These are phyloP conservation scores for Adansonia gregorii DNA, from an alignment of 441 rosid species.

Conservation along the genomic window DNA sequence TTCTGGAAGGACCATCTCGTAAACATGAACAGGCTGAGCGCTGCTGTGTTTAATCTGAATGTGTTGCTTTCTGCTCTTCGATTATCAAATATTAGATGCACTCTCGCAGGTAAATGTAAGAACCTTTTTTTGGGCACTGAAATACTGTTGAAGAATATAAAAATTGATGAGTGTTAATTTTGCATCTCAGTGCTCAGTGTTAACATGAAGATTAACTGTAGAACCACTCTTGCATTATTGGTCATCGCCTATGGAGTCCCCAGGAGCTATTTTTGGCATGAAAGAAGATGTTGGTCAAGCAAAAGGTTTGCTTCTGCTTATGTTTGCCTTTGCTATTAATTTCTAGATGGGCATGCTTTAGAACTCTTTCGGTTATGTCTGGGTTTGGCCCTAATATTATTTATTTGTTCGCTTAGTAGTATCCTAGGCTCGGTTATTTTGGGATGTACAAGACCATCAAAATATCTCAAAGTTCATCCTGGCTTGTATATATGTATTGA, in stretches of 20 bases:
- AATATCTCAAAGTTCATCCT: not conserved
- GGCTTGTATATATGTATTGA: not conserved
- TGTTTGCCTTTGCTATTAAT: not conserved
- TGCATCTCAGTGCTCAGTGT: constrained; percentile 96
- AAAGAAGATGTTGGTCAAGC: not conserved
- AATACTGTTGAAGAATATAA: constrained; percentile 99
- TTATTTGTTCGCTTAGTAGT: not conserved
- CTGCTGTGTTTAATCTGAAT: constrained; percentile 61
- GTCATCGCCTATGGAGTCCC: constrained; percentile 79
- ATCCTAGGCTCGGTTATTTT: not conserved
- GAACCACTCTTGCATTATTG: constrained; percentile 82
- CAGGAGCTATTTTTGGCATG: constrained; percentile 60
- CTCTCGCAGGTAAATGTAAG: constrained; percentile 82
- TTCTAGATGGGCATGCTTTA: not conserved
- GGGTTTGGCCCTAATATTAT: not conserved
- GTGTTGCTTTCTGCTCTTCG: constrained; percentile 21
- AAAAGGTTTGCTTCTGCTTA: constrained; percentile 17
- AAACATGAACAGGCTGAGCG: constrained; percentile 92
- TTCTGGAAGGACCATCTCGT: constrained; percentile 97
- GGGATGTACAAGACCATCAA: not conserved
- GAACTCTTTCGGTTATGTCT: not conserved
- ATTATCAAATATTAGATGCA: constrained; percentile 21
- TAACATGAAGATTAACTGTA: constrained; percentile 75
- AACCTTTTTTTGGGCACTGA: constrained; percentile 81
- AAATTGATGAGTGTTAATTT: constrained; percentile 89